Conservation (phyloP, 148 eudicot species). For the Pharnaceum exiguum region DNA sequence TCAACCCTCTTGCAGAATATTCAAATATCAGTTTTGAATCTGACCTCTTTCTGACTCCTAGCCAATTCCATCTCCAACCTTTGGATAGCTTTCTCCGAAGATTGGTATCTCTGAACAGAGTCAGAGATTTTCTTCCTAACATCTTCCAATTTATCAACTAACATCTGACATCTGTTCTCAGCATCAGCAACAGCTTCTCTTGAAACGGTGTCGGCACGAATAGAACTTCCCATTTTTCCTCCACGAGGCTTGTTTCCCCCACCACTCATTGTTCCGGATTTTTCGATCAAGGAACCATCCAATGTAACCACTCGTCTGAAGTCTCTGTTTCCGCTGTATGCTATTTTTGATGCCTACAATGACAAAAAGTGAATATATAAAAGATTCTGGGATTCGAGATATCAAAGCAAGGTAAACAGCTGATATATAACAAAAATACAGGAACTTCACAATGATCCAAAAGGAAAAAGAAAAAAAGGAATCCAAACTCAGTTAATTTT, state of each 20-base stretch:
- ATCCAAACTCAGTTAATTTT: too few relatives aligned
- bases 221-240: conserved; percentile 92
- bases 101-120: conserved; percentile 55
- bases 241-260: conserved; percentile 96
- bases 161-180: conserved; percentile 54
- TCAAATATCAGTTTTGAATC: neutral
- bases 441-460: too few relatives aligned
- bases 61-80: conserved; percentile 80
- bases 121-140: conserved; percentile 55
- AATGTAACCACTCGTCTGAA: conserved; percentile 84
- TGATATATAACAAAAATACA: too few relatives aligned
- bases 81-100: conserved; percentile 51
- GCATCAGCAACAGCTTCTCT: conserved; percentile 72
- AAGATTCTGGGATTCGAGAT: neutral
- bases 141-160: conserved; percentile 43
- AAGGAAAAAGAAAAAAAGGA: too few relatives aligned
- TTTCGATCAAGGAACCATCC: conserved; percentile 89
- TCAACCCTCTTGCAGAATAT: neutral
- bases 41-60: conserved; percentile 82
- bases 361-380: neutral
- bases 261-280: conserved; percentile 97
- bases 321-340: conserved; percentile 63
- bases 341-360: conserved; percentile 86
- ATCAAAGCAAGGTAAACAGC: neutral
- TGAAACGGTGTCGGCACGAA: conserved; percentile 81